Evolutionary conservation across 2,329 filamentous ascomycete genomes (phyloP).

Genomic region (Fusarium praegraminearum): DNA sequence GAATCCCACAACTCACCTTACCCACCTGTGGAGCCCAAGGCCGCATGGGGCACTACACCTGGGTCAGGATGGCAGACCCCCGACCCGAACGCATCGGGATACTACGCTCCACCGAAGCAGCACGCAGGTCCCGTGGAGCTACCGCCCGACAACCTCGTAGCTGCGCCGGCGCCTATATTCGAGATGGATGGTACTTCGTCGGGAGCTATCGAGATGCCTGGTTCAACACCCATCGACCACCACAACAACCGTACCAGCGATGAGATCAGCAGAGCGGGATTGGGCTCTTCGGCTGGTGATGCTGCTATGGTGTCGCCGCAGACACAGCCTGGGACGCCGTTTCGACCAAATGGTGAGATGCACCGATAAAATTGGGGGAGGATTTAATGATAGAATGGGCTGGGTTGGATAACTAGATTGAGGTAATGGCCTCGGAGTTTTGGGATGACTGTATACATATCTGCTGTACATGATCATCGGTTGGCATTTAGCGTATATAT

Average conservation of each 20-base stretch:
- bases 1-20: slow-evolving; percentile 36
- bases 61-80: slow-evolving; percentile 18
- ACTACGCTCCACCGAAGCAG: slow-evolving; percentile 14
- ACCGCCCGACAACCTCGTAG: slow-evolving; percentile 16
- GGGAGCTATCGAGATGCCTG: slow-evolving; percentile 34
- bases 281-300: not conserved
- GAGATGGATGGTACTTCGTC: slow-evolving; percentile 45
- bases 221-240: slow-evolving; percentile 19
- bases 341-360: not conserved
- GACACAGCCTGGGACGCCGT: slow-evolving; percentile 26
- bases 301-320: not conserved
- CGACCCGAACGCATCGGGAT: slow-evolving; percentile 6
- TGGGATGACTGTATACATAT: slow-evolving; percentile 6
- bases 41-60: slow-evolving; percentile 24
- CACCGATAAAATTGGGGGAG: not conserved
- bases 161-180: slow-evolving; percentile 18
- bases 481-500: slow-evolving; percentile 25
- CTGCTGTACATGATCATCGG: not conserved
- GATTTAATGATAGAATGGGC: slow-evolving; percentile 16
- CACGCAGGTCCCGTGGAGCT: slow-evolving; percentile 24
- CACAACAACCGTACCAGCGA: not conserved
- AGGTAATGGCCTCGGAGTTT: slow-evolving; percentile 33
- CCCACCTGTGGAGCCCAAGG: slow-evolving; percentile 42
- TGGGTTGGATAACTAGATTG: slow-evolving; percentile 12
- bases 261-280: not conserved